Evolutionary conservation across 2,329 filamentous ascomycete genomes (phyloP).

Genomic region (Cladosporium halotolerans): DNA sequence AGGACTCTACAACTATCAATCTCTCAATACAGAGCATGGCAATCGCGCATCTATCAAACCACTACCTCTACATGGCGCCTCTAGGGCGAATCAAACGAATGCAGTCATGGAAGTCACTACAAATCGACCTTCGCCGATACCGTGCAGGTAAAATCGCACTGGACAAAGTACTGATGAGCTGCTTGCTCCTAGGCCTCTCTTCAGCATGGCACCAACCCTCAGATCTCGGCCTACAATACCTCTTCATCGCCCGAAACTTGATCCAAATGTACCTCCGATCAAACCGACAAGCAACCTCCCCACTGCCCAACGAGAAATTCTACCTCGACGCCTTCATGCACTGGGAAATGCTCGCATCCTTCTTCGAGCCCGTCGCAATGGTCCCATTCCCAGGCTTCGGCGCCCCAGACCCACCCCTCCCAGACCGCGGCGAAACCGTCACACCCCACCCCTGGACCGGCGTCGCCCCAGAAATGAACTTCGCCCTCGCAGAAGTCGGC

Average conservation of each 20-base stretch:
- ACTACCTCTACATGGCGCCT: conserved; percentile 48
- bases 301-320: conserved; percentile 37
- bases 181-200: conserved; percentile 54
- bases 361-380: conserved; percentile 35
- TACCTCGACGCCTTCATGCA: conserved; percentile 52
- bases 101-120: conserved; percentile 48
- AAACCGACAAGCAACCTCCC: conserved; percentile 35
- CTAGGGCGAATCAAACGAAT: conserved; percentile 47
- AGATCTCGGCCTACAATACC: conserved; percentile 49
- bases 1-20: conserved; percentile 53
- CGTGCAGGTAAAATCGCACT: conserved; percentile 31
- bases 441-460: conserved; percentile 47
- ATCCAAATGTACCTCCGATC: conserved; percentile 31
- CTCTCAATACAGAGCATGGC: conserved; percentile 60
- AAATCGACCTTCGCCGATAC: conserved; percentile 43
- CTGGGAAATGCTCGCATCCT: conserved; percentile 55
- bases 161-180: conserved; percentile 51
- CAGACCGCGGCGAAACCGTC: conserved; percentile 25
- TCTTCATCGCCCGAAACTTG: conserved; percentile 41
- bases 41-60: conserved; percentile 53
- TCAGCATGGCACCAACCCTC: conserved; percentile 55
- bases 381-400: conserved; percentile 34
- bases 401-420: conserved; percentile 18
- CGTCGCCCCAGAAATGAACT: conserved; percentile 39
- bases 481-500: conserved; percentile 42